Base-by-base conservation (phyloP, 2,329 filamentous ascomycete species). In the Thelonectria olida region DNA sequence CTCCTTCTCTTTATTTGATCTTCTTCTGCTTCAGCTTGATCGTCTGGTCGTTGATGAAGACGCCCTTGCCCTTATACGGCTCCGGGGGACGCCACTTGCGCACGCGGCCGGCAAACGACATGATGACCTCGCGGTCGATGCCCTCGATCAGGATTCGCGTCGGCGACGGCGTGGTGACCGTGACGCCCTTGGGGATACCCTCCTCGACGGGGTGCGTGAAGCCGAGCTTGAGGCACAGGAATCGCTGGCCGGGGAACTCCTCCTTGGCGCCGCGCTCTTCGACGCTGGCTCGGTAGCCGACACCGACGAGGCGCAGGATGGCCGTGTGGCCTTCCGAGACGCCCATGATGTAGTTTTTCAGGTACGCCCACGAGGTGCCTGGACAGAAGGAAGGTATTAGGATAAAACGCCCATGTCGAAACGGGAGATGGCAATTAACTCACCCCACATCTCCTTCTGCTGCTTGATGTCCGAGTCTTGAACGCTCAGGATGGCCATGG, bases 1-100 rank as follows among this genome's bases (percentile, higher is more conserved):
- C 9, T 13, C 53, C 53, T 45, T 54, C 68, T 25, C 45, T 74
- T 82, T 89, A 96, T 85, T 94, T 95, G 78, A 95, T 93, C 87
- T 95, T 96, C 90, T 97, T 99, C 74, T 92, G 91, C 90, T 99
- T 99, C 79, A 99, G 79, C 85, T 91, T 97, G 81, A 99, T 97
- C 27, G 93, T 97, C 85, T 99, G 93, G 66, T 94, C 93, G 74
- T 98, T 96, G 72, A 99, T 90, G 77, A 98, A 99, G 71, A 99
- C 97, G 72, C 96, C 96, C 88, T 99, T 98, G 69, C 96, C 96
- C 88, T 99, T 99, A 81, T 99, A 99, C 67, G 96, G 96, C 81
- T 99, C 96, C 27, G 96, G 96, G 67, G 86, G 87, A 75, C 96
- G 90, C 95, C 95, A 98, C 79, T 84, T 86, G 71, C 93, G 85